Conservation (phyloP, 2,329 filamentous ascomycete species). For the Verticillium tricorpus region DNA sequence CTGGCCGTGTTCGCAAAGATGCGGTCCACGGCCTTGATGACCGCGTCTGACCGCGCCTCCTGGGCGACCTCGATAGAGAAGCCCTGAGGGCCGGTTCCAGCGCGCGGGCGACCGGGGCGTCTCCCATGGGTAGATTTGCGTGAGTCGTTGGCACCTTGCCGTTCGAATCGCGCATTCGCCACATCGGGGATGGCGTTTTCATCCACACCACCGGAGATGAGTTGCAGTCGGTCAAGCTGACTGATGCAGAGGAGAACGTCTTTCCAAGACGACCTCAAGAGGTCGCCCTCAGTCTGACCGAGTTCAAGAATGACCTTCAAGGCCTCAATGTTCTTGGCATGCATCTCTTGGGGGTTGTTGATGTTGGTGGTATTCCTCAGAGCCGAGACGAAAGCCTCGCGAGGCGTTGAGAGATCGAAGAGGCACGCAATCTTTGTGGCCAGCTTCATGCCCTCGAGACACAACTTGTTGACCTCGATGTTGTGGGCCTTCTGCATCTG, state of each 20-base stretch:
- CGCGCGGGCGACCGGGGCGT: conserved; percentile 35
- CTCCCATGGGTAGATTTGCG: conserved; percentile 55
- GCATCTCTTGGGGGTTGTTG: conserved; percentile 92
- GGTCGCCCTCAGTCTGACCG: conserved; percentile 86
- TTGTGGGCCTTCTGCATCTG: conserved; percentile 93
- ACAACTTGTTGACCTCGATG: conserved; percentile 84
- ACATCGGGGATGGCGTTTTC: conserved; percentile 91
- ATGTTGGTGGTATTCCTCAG: conserved; percentile 92
- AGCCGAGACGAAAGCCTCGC: conserved; percentile 91
- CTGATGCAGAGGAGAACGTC: conserved; percentile 94
- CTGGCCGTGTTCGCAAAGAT: conserved; percentile 97
- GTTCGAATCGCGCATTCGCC: conserved; percentile 69
- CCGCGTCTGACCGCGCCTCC: conserved; percentile 88
- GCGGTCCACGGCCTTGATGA: conserved; percentile 86
- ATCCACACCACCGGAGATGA: conserved; percentile 91
- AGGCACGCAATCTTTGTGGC: conserved; percentile 90
- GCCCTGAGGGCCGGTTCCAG: conserved; percentile 57
- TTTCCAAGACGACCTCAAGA: conserved; percentile 87
- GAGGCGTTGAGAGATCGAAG: conserved; percentile 88
- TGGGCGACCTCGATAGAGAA: conserved; percentile 78
- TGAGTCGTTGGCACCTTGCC: conserved; percentile 50
- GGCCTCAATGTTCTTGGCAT: conserved; percentile 93
- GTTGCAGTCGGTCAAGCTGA: conserved; percentile 89
- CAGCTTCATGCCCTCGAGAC: conserved; percentile 91
- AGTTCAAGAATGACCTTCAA: conserved; percentile 88